Percentiles rank a stretch among this genome's conserved stretches.
Conservation (phyloP, 805 yeast genomes). For the Saccharomycopsis fermentans region DNA sequence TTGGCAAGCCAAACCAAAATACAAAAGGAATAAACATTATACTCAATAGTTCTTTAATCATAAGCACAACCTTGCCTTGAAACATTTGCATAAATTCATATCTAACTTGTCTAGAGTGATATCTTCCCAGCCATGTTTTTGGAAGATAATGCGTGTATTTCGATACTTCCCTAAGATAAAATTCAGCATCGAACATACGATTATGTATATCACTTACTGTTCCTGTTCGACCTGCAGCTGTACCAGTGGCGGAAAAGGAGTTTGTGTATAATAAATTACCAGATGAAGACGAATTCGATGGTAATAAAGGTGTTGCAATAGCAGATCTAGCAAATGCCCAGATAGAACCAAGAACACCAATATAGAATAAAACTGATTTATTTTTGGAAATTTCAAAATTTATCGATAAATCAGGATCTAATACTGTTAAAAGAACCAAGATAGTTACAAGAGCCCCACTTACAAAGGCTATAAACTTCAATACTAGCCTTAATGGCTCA, state of each 20-base stretch:
- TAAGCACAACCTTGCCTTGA: conserved; percentile 59
- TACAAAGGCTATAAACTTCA: conserved; percentile 59
- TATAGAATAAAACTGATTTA: conserved; percentile 74
- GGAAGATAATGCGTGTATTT: conserved; percentile 90
- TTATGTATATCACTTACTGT: conserved; percentile 18
- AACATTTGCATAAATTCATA: conserved; percentile 71
- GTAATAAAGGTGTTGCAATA: background rate
- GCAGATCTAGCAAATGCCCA: conserved; percentile 77
- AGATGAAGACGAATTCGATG: background rate
- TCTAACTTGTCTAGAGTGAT: conserved; percentile 80
- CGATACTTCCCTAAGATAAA: conserved; percentile 67
- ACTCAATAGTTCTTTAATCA: conserved; percentile 72
- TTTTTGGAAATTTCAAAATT: conserved; percentile 82
- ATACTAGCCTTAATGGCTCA: conserved; percentile 46
- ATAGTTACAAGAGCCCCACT: conserved; percentile 88
- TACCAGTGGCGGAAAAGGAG: conserved; percentile 34
- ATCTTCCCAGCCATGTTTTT: conserved; percentile 69
- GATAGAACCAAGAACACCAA: conserved; percentile 77
- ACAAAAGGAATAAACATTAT: conserved; percentile 79
- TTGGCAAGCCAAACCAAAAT: conserved; percentile 76
- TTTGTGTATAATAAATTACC: background rate
- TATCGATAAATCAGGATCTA: conserved; percentile 86
- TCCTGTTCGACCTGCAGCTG: conserved; percentile 25
- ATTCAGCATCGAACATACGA: conserved; percentile 87
- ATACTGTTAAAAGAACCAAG: conserved; percentile 60